Evolutionary conservation across 306 rosid species (phyloP).

Genomic region (Phaseolus lunatus): DNA sequence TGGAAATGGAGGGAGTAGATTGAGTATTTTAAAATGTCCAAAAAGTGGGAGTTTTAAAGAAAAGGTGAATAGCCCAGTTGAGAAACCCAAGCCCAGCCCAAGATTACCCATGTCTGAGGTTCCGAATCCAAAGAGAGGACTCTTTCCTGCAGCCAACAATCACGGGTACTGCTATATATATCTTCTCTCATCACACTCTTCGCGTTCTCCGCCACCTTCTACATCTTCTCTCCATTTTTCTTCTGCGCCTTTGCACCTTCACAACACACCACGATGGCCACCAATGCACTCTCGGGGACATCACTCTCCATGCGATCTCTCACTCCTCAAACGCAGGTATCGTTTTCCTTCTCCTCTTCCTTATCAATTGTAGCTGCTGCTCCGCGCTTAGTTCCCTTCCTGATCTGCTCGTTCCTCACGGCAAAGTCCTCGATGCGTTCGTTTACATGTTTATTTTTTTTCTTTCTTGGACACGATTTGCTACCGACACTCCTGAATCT

Average conservation of each 20-base stretch:
- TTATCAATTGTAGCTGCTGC: neutral
- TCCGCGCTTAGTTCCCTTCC: conserved; percentile 2
- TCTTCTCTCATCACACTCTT: conserved; percentile 23
- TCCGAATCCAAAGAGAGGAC: neutral
- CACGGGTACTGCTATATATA: conserved; percentile 26
- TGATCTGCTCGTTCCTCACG: neutral
- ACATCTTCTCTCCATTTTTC: conserved; percentile 36
- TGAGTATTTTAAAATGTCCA: too few relatives aligned
- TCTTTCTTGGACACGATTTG: neutral
- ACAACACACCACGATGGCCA: conserved; percentile 48
- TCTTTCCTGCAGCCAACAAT: neutral
- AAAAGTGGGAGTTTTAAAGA: neutral
- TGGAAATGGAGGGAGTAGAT: too few relatives aligned
- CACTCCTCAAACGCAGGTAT: conserved; percentile 46
- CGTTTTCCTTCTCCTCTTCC: conserved; percentile 21
- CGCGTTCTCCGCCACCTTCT: conserved; percentile 33
- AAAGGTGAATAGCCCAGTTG: neutral
- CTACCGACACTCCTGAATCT: neutral
- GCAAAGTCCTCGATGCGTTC: too few relatives aligned
- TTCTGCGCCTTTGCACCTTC: conserved; percentile 19
- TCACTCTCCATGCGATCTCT: conserved; percentile 53
- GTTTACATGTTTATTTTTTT: neutral
- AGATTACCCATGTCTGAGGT: neutral
- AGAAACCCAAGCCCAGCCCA: neutral
- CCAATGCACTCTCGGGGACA: conserved; percentile 4